Percentiles rank a stretch among this genome's conserved stretches.
These are phyloP conservation scores for Neostapfia colusana DNA, from an alignment of 176 grass and related monocot genomes.

Conservation along the genomic window DNA sequence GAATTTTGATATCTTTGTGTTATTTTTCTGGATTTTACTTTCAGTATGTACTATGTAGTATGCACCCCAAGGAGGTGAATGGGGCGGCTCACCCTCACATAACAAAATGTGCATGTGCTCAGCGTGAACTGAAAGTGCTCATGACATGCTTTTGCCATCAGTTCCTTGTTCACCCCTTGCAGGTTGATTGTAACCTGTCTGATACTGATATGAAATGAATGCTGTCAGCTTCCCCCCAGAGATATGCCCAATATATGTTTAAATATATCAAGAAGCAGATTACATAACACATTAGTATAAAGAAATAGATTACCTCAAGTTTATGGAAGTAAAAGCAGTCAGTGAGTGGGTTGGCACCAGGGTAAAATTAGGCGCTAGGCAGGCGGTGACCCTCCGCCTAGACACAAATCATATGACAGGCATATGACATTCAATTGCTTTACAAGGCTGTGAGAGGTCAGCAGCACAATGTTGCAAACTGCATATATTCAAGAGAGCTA, in stretches of 20 bases:
- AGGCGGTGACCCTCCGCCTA: too few relatives aligned
- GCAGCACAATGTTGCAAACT: background rate
- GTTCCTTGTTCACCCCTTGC: background rate
- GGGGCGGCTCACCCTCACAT: background rate
- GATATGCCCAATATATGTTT: background rate
- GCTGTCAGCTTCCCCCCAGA: background rate
- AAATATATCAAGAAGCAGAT: slow-evolving; percentile 1
- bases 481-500: background rate
- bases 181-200: background rate
- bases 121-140: background rate
- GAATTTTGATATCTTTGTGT: background rate
- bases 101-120: background rate
- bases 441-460: background rate
- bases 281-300: background rate
- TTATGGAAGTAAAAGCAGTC: slow-evolving; percentile 8
- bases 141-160: background rate
- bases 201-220: background rate
- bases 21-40: background rate
- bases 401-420: background rate
- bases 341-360: background rate
- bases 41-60: background rate
- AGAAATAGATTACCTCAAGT: slow-evolving; percentile 18
- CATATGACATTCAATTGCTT: background rate
- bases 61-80: background rate
- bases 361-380: too few relatives aligned